These are phyloP conservation scores for Microsporum audouinii DNA, from an alignment of 2,329 filamentous ascomycete genomes.

Conservation along the genomic window DNA sequence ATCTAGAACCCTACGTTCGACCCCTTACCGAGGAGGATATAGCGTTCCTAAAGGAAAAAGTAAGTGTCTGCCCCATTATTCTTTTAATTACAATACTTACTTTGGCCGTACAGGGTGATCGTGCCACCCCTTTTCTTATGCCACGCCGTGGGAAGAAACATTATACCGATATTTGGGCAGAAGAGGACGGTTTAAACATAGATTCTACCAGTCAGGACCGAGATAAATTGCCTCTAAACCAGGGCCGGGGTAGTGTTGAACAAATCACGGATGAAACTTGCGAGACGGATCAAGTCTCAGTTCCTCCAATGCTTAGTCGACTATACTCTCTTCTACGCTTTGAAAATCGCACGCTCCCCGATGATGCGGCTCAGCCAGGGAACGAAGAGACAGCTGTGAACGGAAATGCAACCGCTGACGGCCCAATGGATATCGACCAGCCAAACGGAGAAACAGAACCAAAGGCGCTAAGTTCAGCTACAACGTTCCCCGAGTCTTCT, in stretches of 20 bases:
- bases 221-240: slow-evolving; percentile 64
- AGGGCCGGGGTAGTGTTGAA: slow-evolving; percentile 74
- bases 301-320: slow-evolving; percentile 73
- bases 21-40: slow-evolving; percentile 87
- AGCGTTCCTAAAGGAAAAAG: slow-evolving; percentile 76
- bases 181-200: slow-evolving; percentile 77
- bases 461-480: slow-evolving; percentile 52
- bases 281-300: slow-evolving; percentile 79
- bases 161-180: slow-evolving; percentile 85
- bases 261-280: slow-evolving; percentile 75
- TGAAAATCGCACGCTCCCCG: slow-evolving; percentile 44
- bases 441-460: slow-evolving; percentile 37
- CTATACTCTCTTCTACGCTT: slow-evolving; percentile 71
- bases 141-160: slow-evolving; percentile 72
- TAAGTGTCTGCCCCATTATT: slow-evolving; percentile 21
- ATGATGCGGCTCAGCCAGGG: slow-evolving; percentile 47
- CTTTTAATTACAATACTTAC: slow-evolving; percentile 8
- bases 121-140: slow-evolving; percentile 71
- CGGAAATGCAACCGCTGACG: slow-evolving; percentile 35
- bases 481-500: slow-evolving; percentile 66
- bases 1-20: slow-evolving; percentile 83
- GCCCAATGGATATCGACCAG: slow-evolving; percentile 37
- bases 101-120: slow-evolving; percentile 51
- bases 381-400: slow-evolving; percentile 36
- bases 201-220: slow-evolving; percentile 52